Evolutionary conservation across 768 basidiomycete species (phyloP).

Genomic region (Lanmaoa rubissima): DNA sequence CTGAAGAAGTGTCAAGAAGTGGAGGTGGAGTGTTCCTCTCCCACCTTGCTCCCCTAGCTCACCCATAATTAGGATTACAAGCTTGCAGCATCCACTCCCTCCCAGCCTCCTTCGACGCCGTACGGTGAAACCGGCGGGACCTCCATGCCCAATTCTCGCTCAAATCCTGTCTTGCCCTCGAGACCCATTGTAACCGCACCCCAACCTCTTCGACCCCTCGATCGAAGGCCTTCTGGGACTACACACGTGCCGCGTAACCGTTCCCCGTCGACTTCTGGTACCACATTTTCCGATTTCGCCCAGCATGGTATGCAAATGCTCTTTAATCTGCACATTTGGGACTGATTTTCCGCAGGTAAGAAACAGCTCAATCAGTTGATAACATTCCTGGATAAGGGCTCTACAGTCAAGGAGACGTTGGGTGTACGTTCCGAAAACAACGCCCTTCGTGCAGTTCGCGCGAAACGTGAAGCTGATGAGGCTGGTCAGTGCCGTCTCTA

Average conservation of each 20-base stretch:
- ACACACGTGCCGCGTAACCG: constrained; percentile 56
- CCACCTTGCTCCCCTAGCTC: constrained; percentile 5
- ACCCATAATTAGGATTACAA: constrained; percentile 59
- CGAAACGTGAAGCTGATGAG: constrained; percentile 89
- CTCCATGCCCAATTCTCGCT: constrained; percentile 40
- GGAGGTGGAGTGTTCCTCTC: constrained; percentile 52
- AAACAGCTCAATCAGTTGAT: constrained; percentile 84
- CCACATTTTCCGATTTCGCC: constrained; percentile 84
- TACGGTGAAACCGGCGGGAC: constrained; percentile 31
- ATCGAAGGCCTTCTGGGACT: constrained; percentile 68
- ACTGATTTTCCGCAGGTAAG: constrained; percentile 53
- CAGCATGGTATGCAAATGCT: constrained; percentile 55
- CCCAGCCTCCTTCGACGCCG: constrained; percentile 29
- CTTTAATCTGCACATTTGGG: not conserved
- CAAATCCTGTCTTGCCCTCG: constrained; percentile 44
- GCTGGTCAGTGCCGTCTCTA: constrained; percentile 54
- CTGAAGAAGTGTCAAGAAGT: constrained; percentile 83
- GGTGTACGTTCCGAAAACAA: constrained; percentile 57
- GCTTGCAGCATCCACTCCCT: constrained; percentile 36
- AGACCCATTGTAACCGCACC: constrained; percentile 64
- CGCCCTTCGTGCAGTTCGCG: constrained; percentile 72
- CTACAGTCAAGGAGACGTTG: constrained; percentile 56
- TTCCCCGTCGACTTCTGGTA: constrained; percentile 77
- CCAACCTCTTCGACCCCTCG: constrained; percentile 72
- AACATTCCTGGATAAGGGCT: constrained; percentile 78